Evolutionary conservation across 2,329 filamentous ascomycete species (phyloP), one percentile per base, ranked within the genome.

Genomic region (Aspergillus glaucus): DNA sequence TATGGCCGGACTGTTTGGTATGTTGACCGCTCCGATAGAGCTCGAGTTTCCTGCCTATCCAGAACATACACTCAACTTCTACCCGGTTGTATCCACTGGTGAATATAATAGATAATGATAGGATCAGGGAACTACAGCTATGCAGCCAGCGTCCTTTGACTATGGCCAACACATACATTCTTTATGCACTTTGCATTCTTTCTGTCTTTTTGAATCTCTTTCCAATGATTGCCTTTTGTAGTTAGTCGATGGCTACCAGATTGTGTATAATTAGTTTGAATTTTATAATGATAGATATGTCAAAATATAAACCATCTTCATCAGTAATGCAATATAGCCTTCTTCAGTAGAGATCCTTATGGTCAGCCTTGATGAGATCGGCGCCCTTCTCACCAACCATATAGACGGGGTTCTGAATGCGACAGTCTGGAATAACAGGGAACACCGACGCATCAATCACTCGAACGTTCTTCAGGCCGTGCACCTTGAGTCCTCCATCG

Each of bases 401-500:
- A 53, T 82, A 83, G 2, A 82, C 79, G 1, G 76, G 69, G 47
- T 79, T 81, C 58, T 81, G 79, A 44, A 80, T 80, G 3, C 78
- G 72, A 68, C 78, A 68, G 72, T 78, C 45, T 62, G 77, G 60
- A 73, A 79, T 58, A 9, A 80, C 68, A 0, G 79, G 79, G 8
- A 81, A 74, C 17, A 80, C 63, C 0, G 75, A 79, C 1, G 79
- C 77, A 58, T 81, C 79, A 41, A 76, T 71, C 14, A 81, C 72
- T 3, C 78, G 70, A 1, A 81, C 67, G 12, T 71, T 74, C 44
- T 74, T 70, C 43, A 79, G 63, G 0, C 78, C 78, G 52, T 77
- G 72, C 7, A 82, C 77, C 47, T 68, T 70, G 1, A 81, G 69
- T 4, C 59, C 60, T 12, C 64, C 56, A 55, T 80, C 75, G 1